Evolutionary conservation across 2,329 filamentous ascomycete genomes (phyloP).

Genomic region (Rachicladosporium sp.): DNA sequence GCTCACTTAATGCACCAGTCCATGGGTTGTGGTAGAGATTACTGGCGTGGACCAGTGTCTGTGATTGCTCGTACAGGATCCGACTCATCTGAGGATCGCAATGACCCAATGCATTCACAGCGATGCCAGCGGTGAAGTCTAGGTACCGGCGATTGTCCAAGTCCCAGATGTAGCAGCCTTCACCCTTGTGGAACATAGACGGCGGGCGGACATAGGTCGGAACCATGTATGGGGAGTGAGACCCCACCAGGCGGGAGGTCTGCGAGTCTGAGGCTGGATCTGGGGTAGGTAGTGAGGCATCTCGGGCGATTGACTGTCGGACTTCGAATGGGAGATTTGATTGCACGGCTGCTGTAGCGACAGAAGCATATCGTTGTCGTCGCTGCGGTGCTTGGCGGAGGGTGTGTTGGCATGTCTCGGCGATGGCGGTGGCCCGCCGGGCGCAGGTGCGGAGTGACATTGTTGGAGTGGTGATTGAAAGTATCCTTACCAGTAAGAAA

Average conservation of each 20-base stretch:
- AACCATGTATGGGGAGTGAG: constrained; percentile 81
- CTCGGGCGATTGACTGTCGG: constrained; percentile 26
- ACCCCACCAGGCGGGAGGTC: constrained; percentile 61
- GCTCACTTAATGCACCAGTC: constrained; percentile 78
- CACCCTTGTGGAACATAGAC: constrained; percentile 77
- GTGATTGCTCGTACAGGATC: constrained; percentile 54
- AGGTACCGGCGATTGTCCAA: constrained; percentile 79
- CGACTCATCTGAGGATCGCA: constrained; percentile 67
- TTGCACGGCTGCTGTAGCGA: too few species aligned
- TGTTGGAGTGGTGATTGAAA: too few species aligned
- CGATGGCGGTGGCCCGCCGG: too few species aligned
- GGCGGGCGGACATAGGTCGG: constrained; percentile 85
- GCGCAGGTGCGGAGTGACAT: too few species aligned
- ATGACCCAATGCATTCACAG: constrained; percentile 86
- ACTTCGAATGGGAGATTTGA: not conserved
- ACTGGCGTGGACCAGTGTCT: constrained; percentile 77
- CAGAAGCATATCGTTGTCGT: too few species aligned
- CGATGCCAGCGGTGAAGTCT: constrained; percentile 92
- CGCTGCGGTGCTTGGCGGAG: too few species aligned
- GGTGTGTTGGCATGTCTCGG: too few species aligned
- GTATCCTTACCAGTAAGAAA: too few species aligned
- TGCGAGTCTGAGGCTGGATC: constrained; percentile 63
- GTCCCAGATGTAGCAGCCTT: constrained; percentile 83
- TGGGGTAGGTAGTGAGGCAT: constrained; percentile 48
- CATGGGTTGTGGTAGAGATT: constrained; percentile 97